A percentile compares a stretch with the other conserved stretches of the same genome.
Evolutionary conservation across 192 early-diverging fungal species (phyloP).

Genomic region (Funneliformis geosporum): DNA sequence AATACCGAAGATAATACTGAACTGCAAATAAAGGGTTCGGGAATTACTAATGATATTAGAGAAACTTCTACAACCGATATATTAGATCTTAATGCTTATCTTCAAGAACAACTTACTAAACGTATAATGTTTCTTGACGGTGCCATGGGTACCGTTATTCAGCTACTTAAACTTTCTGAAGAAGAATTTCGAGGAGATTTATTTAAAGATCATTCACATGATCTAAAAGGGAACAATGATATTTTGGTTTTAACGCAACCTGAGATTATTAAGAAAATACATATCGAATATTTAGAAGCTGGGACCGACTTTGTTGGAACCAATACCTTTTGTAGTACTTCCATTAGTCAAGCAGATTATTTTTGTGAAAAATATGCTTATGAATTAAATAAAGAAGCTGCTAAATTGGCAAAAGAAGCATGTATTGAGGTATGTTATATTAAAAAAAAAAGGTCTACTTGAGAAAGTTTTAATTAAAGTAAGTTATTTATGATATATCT

Average conservation of each 20-base stretch:
- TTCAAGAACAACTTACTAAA: constrained; percentile 72
- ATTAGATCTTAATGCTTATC: constrained; percentile 60
- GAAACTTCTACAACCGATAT: neutral
- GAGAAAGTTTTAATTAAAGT: too few relatives aligned
- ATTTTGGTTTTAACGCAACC: constrained; percentile 89
- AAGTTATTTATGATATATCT: neutral
- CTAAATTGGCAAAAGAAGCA: constrained; percentile 81
- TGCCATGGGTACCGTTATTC: constrained; percentile 95
- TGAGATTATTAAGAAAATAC: constrained; percentile 86
- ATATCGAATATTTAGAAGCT: constrained; percentile 86
- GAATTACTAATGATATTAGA: too few relatives aligned
- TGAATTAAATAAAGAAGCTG: constrained; percentile 89
- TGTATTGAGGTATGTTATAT: constrained; percentile 76
- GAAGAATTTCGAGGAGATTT: constrained; percentile 83
- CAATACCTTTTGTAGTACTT: constrained; percentile 93
- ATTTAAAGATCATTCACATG: constrained; percentile 82
- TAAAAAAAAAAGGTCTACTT: too few relatives aligned
- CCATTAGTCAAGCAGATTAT: constrained; percentile 94
- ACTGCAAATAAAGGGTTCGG: neutral
- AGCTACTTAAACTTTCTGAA: constrained; percentile 78
- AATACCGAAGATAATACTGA: neutral
- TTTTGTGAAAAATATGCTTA: constrained; percentile 82
- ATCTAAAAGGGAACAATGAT: constrained; percentile 96
- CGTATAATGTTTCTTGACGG: constrained; percentile 97
- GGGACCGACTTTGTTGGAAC: constrained; percentile 95